phyloP scores from a whole-genome alignment of 164 flowering plant genomes.

The Magnolia changhungtana region DNA sequence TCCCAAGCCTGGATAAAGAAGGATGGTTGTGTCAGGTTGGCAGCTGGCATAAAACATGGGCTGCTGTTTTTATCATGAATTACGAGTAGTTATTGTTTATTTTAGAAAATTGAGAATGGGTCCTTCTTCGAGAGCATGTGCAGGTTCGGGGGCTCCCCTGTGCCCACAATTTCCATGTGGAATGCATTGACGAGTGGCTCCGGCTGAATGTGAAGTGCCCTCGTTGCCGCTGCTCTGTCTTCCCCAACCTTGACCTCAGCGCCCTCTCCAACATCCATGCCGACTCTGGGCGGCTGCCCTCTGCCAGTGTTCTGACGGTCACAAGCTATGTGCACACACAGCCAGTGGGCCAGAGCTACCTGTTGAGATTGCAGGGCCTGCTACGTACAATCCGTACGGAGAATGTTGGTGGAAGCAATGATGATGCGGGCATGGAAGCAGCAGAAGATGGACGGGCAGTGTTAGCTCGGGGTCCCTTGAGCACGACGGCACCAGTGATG shows the following conservation, averaged over 20 bases:
- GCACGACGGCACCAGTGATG: neutral
- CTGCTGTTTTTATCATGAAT: no score
- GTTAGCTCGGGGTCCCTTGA: slow-evolving; percentile 5
- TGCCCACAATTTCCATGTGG: slow-evolving; percentile 98
- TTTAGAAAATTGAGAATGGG: neutral
- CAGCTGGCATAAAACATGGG: no score
- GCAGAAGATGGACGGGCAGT: slow-evolving; percentile 46
- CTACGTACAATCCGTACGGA: slow-evolving; percentile 64
- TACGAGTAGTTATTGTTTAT: no score
- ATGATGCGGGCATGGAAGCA: slow-evolving; percentile 42
- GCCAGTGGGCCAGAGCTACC: slow-evolving; percentile 64
- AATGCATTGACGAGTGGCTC: slow-evolving; percentile 97
- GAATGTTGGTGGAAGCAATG: slow-evolving; percentile 33
- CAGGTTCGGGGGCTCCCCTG: slow-evolving; percentile 99
- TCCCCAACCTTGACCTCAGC: slow-evolving; percentile 94
- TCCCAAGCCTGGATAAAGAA: no score
- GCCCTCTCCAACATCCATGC: slow-evolving; percentile 73
- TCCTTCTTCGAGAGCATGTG: slow-evolving; percentile 8
- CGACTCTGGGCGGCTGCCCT: slow-evolving; percentile 49
- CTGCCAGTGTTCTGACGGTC: slow-evolving; percentile 45
- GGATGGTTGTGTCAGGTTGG: no score
- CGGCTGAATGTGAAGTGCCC: slow-evolving; percentile 94
- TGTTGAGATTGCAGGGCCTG: slow-evolving; percentile 70
- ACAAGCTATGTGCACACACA: slow-evolving; percentile 48
- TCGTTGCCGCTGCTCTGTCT: slow-evolving; percentile 89